Evolutionary conservation across 2,329 filamentous ascomycete genomes (phyloP), one percentile per base, ranked within the genome.

Genomic region (Nemania sp.): DNA sequence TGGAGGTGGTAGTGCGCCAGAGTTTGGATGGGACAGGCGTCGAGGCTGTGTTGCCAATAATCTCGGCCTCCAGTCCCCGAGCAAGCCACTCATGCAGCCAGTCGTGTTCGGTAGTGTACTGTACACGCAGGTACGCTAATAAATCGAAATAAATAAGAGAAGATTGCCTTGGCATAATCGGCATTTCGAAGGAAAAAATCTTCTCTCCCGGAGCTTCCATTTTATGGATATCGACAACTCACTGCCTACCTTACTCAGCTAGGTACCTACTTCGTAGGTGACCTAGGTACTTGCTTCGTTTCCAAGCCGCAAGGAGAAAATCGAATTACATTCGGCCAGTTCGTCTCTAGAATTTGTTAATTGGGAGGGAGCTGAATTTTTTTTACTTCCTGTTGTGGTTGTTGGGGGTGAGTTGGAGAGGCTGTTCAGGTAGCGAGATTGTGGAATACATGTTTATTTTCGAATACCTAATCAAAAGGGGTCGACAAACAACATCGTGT

Each of bases 31-130:
- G 54, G 35, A 48, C 21, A 32, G 40, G 20, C 47, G 15, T 29
- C 13, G 49, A 25, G 59, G 59, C 59, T 62, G 59, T 62, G 59
- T 50, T 42, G 47, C 34, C 20, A 55, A 54, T 59, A 62, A 62
- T 62, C 55, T 62, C 59, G 59, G 59, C 50, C 51, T 53, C 39
- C 29, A 40, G 53, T 53, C 59, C 57, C 48, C 34, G 34, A 40
- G 20, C 40, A 29, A 29, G 53, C 51, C 57, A 51, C 43, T 20
- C 47, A 56, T 57, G 59, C 59, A 57, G 37, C 57, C 20, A 40
- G 25, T 29, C 25, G 25, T 29, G 25, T 29, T 29, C 25, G 7
- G 25, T 29, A 29, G 25, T 29, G 3, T 29, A n/a, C n/a, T n/a
- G n/a, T 29, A 7, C 7, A 7, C 4, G 25, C 7, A 29, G 25